Base-by-base conservation (phyloP, 371 early-diverging fungal genomes). In the Saksenaea oblongispora region DNA sequence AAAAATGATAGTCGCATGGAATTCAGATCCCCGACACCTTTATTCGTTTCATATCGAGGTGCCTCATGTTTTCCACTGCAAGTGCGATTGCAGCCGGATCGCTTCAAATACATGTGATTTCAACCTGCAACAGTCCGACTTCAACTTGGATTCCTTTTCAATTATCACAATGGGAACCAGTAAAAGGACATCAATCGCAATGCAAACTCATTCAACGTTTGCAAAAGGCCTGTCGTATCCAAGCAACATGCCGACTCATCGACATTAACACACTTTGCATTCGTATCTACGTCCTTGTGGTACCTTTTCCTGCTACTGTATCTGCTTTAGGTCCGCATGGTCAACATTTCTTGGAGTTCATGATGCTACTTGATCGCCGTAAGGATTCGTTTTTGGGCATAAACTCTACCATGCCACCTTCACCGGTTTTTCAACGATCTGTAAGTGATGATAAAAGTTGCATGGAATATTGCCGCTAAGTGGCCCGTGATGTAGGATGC, bases 161-260 rank as follows among this genome's bases (percentile, higher is more conserved):
- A 22, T 47, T 22, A 10, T 47, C 51, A 11, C 0, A 47, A 22
- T 47, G 51, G 51, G 10, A 47, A 8, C 22, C 22, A 22, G 22
- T 47, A 3, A 22, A 17, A 47, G 51, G 22, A 47, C 51, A 47
- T 47, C 51, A 11, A 22, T 22, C 51, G 22, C n/a, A n/a, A 47
- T 47, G 51, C 51, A 47, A 47, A 47, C 51, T 47, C 22, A 47
- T 47, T 47, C 51, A 47, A 18, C 10, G 18, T 22, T 47, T 47
- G 9, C 51, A 47, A 47, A n/a, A 22, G 22, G 51, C 51, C 10
- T 10, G 22, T 7, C 26, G 51, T 0, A 47, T 47, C 4, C 51
- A 22, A 17, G 51, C 51, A 2, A 10, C 10, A 22, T 47, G 51
- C 22, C 17, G 27, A 47, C 10, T 47, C n/a, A 18, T 22, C 11